Conservation (phyloP, 1,284 basidiomycete species). For the Cutaneotrichosporon arboriforme region DNA sequence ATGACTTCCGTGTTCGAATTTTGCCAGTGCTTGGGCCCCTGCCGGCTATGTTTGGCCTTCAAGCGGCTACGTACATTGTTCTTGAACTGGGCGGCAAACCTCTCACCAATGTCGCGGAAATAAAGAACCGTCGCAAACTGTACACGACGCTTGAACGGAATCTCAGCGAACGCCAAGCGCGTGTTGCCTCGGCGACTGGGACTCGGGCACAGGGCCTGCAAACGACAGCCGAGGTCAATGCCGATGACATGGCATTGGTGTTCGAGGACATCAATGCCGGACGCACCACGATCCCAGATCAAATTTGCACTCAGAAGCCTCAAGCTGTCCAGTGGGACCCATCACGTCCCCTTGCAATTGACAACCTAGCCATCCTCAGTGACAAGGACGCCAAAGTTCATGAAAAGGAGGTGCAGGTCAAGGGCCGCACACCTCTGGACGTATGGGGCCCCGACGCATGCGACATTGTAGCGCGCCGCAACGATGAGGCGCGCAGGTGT, state of each 20-base stretch:
- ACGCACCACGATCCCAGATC: slow-evolving; percentile 69
- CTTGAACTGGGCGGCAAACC: slow-evolving; percentile 78
- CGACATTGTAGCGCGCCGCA: slow-evolving; percentile 52
- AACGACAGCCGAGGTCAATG: slow-evolving; percentile 53
- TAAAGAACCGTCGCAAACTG: slow-evolving; percentile 75
- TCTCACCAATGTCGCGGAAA: slow-evolving; percentile 70
- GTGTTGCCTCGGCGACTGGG: slow-evolving; percentile 52
- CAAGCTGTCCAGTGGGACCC: slow-evolving; percentile 68
- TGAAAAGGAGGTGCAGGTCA: slow-evolving; percentile 53
- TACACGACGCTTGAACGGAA: slow-evolving; percentile 76
- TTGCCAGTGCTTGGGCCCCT: slow-evolving; percentile 55
- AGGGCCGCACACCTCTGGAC: slow-evolving; percentile 50
- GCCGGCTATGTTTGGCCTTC: slow-evolving; percentile 80
- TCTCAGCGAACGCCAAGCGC: slow-evolving; percentile 61
- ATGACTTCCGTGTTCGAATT: slow-evolving; percentile 73
- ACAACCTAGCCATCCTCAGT: slow-evolving; percentile 79
- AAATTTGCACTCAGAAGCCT: slow-evolving; percentile 57
- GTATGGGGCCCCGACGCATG: slow-evolving; percentile 63
- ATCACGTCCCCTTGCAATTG: slow-evolving; percentile 56
- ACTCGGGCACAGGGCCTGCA: slow-evolving; percentile 43
- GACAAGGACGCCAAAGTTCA: slow-evolving; percentile 66
- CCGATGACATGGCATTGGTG: slow-evolving; percentile 72
- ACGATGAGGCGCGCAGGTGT: slow-evolving; percentile 53
- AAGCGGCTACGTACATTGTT: slow-evolving; percentile 78
- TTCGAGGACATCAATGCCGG: slow-evolving; percentile 83